Conservation (phyloP, 1,139 yeast species). For the Scheffersomyces parashehatae region DNA sequence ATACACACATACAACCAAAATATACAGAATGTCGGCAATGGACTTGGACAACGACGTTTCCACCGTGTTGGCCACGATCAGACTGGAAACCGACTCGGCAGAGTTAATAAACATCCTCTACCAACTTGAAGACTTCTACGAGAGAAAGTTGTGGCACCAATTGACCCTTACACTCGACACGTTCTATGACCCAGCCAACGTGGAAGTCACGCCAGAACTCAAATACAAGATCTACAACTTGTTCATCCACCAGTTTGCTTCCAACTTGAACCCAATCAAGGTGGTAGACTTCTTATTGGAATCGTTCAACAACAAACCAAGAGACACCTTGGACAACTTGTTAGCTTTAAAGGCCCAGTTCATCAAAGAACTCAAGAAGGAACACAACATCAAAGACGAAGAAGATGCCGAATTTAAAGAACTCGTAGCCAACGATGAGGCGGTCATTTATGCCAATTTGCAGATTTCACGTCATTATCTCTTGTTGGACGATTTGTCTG, state of each 20-base stretch:
- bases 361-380: constrained; percentile 31
- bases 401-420: constrained; percentile 35
- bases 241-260: constrained; percentile 66
- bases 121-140: constrained; percentile 83
- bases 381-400: constrained; percentile 21
- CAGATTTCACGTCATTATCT: constrained; percentile 78
- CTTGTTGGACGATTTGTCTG: constrained; percentile 54
- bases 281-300: constrained; percentile 73
- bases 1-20: no score
- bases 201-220: constrained; percentile 36
- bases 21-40: constrained; percentile 24
- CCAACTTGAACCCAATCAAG: constrained; percentile 76
- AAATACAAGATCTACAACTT: constrained; percentile 64
- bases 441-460: constrained; percentile 62
- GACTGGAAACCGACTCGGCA: constrained; percentile 68
- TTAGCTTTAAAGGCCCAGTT: constrained; percentile 51
- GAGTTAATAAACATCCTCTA: constrained; percentile 64
- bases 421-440: constrained; percentile 40
- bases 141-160: constrained; percentile 78
- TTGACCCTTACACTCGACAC: constrained; percentile 68
- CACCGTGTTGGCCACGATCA: constrained; percentile 67
- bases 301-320: constrained; percentile 42
- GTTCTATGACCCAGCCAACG: constrained; percentile 48
- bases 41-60: constrained; percentile 50
- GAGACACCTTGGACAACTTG: constrained; percentile 60